Evolutionary conservation across 768 basidiomycete species (phyloP), one percentile per base, ranked within the genome.

Genomic region (Leccinum aurantiacum): DNA sequence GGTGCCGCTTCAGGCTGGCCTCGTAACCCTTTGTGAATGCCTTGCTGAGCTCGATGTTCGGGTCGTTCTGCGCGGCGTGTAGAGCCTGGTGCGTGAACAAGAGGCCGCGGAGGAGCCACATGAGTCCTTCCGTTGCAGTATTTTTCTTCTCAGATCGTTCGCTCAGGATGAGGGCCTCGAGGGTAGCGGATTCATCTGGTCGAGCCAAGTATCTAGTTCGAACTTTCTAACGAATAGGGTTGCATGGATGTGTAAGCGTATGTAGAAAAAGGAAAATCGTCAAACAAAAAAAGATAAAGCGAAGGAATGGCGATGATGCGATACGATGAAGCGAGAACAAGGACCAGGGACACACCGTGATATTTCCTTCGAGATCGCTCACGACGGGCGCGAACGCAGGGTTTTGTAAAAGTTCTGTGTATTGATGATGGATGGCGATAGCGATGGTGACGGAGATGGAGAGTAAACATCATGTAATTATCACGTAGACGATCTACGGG

Each of bases 91-190:
- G 86, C 35, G 96, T 99, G 79, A 99, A 99, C 29, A 85, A 84
- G 55, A 95, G 84, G 3, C 94, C 97, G 31, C 95, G 87, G 52
- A 95, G 82, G 53, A 99, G 83, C 97, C 97, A 99, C 76, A 98
- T 77, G 57, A 98, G 82, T 15, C 93, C 95, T 69, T 95, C 89
- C 0, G 95, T 97, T 3, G 96, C 93, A 1, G 84, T 82, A 15
- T 85, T 83, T 75, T 94, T 94, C 83, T 95, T 93, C 76, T 93
- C 90, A 24, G 76, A 76, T 74, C 91, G 88, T 76, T 98, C 97
- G 68, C 89, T 89, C 68, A 82, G 80, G 5, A 94, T 87, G 27
- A 99, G 85, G 52, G 80, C 76, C 76, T 99, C 92, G 27, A 99
- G 83, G 1, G 97, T 98, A 29, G 75, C 73, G 6, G 90, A 93